Conservation (phyloP, 768 basidiomycete species). For the Serendipita sp. region DNA sequence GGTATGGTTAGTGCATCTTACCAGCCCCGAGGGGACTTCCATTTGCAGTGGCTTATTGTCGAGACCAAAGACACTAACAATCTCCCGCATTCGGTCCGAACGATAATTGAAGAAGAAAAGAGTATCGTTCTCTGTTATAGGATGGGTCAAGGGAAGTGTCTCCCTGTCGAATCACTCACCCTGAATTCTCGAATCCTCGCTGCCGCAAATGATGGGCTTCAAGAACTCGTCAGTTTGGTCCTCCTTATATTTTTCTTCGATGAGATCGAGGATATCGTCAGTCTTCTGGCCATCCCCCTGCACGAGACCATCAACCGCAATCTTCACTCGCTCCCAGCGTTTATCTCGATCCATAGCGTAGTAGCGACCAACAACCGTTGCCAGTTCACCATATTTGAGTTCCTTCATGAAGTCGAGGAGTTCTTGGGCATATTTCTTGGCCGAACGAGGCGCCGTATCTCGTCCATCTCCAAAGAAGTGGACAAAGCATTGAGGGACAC, state of each 20-base stretch:
- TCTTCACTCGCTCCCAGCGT: conserved; percentile 87
- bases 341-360: conserved; percentile 97
- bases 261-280: conserved; percentile 44
- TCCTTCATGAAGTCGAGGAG: conserved; percentile 63
- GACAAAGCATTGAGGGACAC: conserved; percentile 72
- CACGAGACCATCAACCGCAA: conserved; percentile 74
- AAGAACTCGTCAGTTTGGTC: conserved; percentile 91
- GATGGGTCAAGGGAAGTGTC: background rate
- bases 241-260: conserved; percentile 61
- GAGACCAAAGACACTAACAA: conserved; percentile 62
- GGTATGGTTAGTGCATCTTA: conserved; percentile 21
- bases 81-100: conserved; percentile 90
- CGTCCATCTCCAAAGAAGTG: conserved; percentile 94
- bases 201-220: conserved; percentile 82
- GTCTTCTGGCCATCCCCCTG: conserved; percentile 43
- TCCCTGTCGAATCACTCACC: conserved; percentile 27
- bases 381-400: conserved; percentile 63
- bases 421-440: conserved; percentile 60
- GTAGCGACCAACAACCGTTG: conserved; percentile 79
- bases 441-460: conserved; percentile 80
- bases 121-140: conserved; percentile 55
- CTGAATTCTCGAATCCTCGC: conserved; percentile 63
- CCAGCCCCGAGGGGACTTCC: conserved; percentile 63
- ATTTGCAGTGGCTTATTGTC: conserved; percentile 76
- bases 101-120: conserved; percentile 97